Conservation (phyloP, 495 filamentous ascomycete genomes). For the Baudoinia panamericana region DNA sequence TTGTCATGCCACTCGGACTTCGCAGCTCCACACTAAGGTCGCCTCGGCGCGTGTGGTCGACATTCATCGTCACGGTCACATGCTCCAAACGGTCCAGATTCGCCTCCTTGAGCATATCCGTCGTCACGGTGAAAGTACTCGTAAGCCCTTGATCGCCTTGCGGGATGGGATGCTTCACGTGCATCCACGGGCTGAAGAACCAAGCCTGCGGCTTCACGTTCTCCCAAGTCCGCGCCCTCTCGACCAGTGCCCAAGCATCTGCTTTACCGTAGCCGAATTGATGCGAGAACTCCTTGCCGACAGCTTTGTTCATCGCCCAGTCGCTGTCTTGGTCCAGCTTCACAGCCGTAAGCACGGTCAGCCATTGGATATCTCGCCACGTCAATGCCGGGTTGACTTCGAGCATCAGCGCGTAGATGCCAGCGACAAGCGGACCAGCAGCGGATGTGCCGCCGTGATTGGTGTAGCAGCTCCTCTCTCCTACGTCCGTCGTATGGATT, state of each 20-base stretch:
- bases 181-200: constrained; percentile 85
- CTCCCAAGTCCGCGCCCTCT: constrained; percentile 72
- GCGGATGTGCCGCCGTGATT: constrained; percentile 92
- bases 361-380: constrained; percentile 91
- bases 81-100: constrained; percentile 83
- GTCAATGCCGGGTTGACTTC: constrained; percentile 73
- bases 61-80: constrained; percentile 95
- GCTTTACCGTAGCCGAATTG: constrained; percentile 92
- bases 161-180: constrained; percentile 73
- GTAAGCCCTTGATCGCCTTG: constrained; percentile 72
- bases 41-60: constrained; percentile 70
- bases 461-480: constrained; percentile 59
- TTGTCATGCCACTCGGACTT: constrained; percentile 68
- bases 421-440: constrained; percentile 81
- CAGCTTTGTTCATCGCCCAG: constrained; percentile 60
- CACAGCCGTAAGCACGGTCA: constrained; percentile 72
- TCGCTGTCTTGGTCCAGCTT: constrained; percentile 62
- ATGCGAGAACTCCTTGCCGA: constrained; percentile 81
- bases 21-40: constrained; percentile 88
- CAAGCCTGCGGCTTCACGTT: constrained; percentile 94
- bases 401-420: constrained; percentile 84
- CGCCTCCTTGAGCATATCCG: constrained; percentile 59
- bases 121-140: constrained; percentile 63
- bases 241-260: constrained; percentile 73
- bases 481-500: constrained; percentile 95